Evolutionary conservation across 2,329 filamentous ascomycete genomes (phyloP), one percentile per base, ranked within the genome.

Genomic region (Scedosporium minutisporum): DNA sequence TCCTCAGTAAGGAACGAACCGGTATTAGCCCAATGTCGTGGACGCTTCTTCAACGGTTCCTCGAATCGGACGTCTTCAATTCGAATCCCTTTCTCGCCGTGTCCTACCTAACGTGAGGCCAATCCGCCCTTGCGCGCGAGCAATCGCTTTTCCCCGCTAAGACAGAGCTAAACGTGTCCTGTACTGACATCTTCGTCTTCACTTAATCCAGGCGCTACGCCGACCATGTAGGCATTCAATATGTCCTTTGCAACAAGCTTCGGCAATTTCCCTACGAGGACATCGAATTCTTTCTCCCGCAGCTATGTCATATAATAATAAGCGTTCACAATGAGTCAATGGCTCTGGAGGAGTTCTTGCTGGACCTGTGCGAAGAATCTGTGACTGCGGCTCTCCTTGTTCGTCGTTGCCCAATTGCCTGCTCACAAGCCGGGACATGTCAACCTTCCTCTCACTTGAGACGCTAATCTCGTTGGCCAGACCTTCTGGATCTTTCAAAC

Each of bases 51-150:
- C 89, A 91, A 82, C 87, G 90, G 77, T 93, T 93, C 85, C 87
- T 95, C 80, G 90, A 93, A 83, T 92, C 89, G 80, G 90, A 95
- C 82, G 89, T 95, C 81, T 95, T 95, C 83, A 93, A 93, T 80
- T 88, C 90, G 78, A 88, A 93, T 77, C 90, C 91, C 66, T 93
- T 92, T 76, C 87, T 95, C 75, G 89, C 90, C 65, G 90, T 95
- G 73, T 91, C 90, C 67, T 95, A 95, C 77, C 86, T 95, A 72
- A 90, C 90, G 90, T 93, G 81, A 84, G 87, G 80, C 66, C 44
- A 41, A 29, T 33, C 53, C 44, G 21, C 41, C 14, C 25, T 38
- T 6, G 29, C 25, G 29, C 14, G 25, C 58, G 38, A 55, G 61
- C 58, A 63, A 62, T 66, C 38, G 29, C 57, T n/a, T 29, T 41